A percentile compares a stretch with the other conserved stretches of the same genome.
Conservation (phyloP, 495 filamentous ascomycete species). For the Haplographium delicatum region DNA sequence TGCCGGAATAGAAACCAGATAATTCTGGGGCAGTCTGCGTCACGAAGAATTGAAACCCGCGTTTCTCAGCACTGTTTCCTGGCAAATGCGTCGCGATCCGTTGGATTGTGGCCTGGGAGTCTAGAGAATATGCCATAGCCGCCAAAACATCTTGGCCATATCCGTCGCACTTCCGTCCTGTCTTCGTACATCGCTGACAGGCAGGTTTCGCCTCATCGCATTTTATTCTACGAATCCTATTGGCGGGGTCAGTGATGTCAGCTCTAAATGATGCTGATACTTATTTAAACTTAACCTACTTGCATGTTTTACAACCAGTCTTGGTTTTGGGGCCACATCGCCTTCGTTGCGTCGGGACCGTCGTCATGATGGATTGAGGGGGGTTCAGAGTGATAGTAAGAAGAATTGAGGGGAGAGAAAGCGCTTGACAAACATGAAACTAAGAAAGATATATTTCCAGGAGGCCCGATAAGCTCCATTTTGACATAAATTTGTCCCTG, state of each 20-base stretch:
- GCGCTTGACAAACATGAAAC: no score
- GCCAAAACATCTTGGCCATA: conserved; percentile 25
- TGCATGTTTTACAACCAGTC: conserved; percentile 21
- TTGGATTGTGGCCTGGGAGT: background rate
- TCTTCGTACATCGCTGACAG: conserved; percentile 35
- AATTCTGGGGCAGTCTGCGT: conserved; percentile 12
- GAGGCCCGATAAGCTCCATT: no score
- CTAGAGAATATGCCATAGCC: background rate
- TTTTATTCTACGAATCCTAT: conserved; percentile 37
- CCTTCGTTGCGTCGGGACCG: conserved; percentile 3
- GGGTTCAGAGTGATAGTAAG: no score
- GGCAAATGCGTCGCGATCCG: conserved; percentile 8
- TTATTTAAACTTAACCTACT: conserved; percentile 4
- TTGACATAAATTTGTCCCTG: no score
- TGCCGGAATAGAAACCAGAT: conserved; percentile 9
- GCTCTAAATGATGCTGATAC: background rate
- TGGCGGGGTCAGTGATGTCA: background rate
- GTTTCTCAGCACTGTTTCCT: conserved; percentile 7
- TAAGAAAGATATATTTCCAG: no score
- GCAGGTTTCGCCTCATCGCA: conserved; percentile 39
- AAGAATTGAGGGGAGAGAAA: no score
- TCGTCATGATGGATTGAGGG: background rate
- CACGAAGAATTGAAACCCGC: conserved; percentile 17
- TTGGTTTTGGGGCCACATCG: conserved; percentile 13
- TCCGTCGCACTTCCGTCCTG: conserved; percentile 38